These are phyloP conservation scores for Candida chauliodis DNA, from an alignment of 805 yeast genomes.

Conservation along the genomic window DNA sequence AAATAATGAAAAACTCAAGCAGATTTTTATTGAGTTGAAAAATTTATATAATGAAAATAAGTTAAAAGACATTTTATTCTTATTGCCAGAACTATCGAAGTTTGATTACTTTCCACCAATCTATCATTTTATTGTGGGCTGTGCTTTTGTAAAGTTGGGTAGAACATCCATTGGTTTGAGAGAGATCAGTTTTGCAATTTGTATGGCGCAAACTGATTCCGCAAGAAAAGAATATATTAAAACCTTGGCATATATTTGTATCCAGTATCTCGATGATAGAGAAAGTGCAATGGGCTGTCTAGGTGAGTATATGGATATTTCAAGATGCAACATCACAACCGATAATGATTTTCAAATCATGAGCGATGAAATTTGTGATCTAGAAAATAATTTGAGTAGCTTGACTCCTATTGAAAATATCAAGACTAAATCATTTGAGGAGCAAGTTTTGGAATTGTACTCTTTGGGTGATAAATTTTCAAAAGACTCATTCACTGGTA, in stretches of 20 bases:
- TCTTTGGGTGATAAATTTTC: not conserved
- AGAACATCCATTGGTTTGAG: constrained; percentile 4
- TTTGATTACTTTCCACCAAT: constrained; percentile 2
- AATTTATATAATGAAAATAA: constrained; percentile 2
- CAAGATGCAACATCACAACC: not conserved
- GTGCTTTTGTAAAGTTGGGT: constrained; percentile 6
- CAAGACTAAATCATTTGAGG: constrained; percentile 3
- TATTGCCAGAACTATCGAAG: constrained; percentile 1
- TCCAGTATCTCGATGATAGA: not conserved
- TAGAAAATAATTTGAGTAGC: not conserved
- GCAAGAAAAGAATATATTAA: constrained; percentile 3
- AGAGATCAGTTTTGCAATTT: constrained; percentile 7
- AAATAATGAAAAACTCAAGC: not conserved
- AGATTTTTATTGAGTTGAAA: not conserved
- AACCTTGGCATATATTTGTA: constrained; percentile 2
- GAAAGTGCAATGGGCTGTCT: constrained; percentile 5
- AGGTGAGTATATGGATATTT: constrained; percentile 7
- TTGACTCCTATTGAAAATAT: not conserved
- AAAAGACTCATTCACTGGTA: constrained; percentile 4
- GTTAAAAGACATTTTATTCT: constrained; percentile 1
- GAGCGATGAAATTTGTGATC: constrained; percentile 3
- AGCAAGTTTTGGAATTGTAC: constrained; percentile 3
- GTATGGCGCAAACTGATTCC: not conserved
- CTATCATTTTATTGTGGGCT: constrained; percentile 1
- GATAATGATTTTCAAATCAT: constrained; percentile 2